Evolutionary conservation across 768 basidiomycete species (phyloP), one percentile per base, ranked within the genome.

Genomic region (Pholiota microspora): DNA sequence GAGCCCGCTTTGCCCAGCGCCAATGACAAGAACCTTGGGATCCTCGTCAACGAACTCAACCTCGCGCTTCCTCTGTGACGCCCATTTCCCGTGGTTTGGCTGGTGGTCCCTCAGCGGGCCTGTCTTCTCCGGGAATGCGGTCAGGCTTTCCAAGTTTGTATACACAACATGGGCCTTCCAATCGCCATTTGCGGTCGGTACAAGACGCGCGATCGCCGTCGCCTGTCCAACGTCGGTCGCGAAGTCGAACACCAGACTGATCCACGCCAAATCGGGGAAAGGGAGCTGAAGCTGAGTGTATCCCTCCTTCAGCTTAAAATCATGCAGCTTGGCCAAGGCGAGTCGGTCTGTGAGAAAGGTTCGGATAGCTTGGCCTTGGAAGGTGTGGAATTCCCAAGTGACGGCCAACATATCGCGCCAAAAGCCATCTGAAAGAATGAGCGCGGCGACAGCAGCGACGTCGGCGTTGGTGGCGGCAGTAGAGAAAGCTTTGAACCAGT

Each of bases 131-230:
- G 77, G 77, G 61, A 65, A 64, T 2, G 60, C 71, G 32, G 76
- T 73, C 59, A 88, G 70, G 3, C 69, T 65, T 44, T 77, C 76
- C 1, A 87, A 73, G 35, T 76, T 72, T 0, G 83, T 85, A 61
- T 77, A 78, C 4, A 84, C 56, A 12, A 76, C 74, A 64, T 80
- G 77, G 1, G 81, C 82, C 59, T 74, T 77, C 85, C 84, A 86
- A 24, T 66, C 67, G 1, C 69, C 64, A 10, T 64, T 64, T 3
- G 71, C 60, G 25, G 42, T 69, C 0, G 78, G 82, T 1, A 83
- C 76, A n/a, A 85, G 65, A n/a, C 80, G 76, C 21, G 69, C 68
- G 46, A 85, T 63, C 5, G 78, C 81, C 3, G 70, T 71, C 0
- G 73, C 78, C 1, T 66, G 57, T 0, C 79, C 83, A 4, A 75